phyloP scores from a whole-genome alignment of 495 filamentous ascomycete species.

The Daldinia concentrica region DNA sequence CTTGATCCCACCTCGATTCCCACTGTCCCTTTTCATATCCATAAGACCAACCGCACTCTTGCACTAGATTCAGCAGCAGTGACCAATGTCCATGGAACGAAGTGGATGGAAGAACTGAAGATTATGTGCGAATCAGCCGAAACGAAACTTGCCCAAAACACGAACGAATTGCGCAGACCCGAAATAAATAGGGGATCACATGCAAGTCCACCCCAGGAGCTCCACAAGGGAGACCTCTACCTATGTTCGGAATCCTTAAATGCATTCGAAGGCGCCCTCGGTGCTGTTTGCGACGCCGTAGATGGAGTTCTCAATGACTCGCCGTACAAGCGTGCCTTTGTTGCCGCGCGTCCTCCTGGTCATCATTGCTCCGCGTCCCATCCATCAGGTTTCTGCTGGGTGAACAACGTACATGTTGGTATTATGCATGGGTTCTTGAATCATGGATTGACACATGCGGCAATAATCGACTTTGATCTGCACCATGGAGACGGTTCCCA shows the following conservation, averaged over 20 bases:
- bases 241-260: conserved; percentile 83
- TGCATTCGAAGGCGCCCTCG: conserved; percentile 88
- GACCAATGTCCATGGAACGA: conserved; percentile 81
- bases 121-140: conserved; percentile 83
- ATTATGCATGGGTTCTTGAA: conserved; percentile 86
- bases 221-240: conserved; percentile 90
- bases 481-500: conserved; percentile 98
- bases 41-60: conserved; percentile 72
- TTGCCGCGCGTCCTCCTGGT: conserved; percentile 82
- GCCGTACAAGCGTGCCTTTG: conserved; percentile 78
- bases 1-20: conserved; percentile 61
- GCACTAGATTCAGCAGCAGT: conserved; percentile 73
- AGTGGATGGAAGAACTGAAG: conserved; percentile 93
- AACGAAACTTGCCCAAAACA: conserved; percentile 71
- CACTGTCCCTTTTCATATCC: conserved; percentile 80
- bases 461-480: conserved; percentile 95
- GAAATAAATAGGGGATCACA: conserved; percentile 58
- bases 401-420: conserved; percentile 97
- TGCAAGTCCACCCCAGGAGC: conserved; percentile 56
- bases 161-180: conserved; percentile 78
- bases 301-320: conserved; percentile 77
- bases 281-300: conserved; percentile 89
- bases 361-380: conserved; percentile 90
- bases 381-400: conserved; percentile 97
- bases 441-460: conserved; percentile 90